A percentile compares a stretch with the other conserved stretches of the same genome.
Conservation (phyloP, 352 stramenopile species). For the Phytophthora brassicae region DNA sequence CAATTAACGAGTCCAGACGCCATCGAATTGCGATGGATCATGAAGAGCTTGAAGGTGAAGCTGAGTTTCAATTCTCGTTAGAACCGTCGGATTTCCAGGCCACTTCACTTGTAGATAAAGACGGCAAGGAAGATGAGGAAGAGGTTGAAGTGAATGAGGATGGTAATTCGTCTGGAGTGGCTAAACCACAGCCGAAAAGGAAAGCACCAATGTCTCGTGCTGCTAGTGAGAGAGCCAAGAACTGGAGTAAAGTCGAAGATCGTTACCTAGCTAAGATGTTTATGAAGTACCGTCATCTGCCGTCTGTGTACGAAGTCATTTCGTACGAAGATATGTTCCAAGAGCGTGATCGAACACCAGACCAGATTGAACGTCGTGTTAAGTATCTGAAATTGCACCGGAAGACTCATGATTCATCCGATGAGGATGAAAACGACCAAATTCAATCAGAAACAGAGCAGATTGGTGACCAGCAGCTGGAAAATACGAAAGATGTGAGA, state of each 20-base stretch:
- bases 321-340: slow-evolving; percentile 91
- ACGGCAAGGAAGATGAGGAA: slow-evolving; percentile 35
- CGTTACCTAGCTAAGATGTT: slow-evolving; percentile 80
- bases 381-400: slow-evolving; percentile 81
- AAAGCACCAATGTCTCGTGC: slow-evolving; percentile 35
- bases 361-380: slow-evolving; percentile 85
- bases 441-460: slow-evolving; percentile 29
- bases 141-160: slow-evolving; percentile 30
- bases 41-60: slow-evolving; percentile 78
- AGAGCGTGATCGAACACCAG: slow-evolving; percentile 75
- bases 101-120: slow-evolving; percentile 48
- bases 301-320: slow-evolving; percentile 85
- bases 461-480: slow-evolving; percentile 17
- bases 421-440: slow-evolving; percentile 53
- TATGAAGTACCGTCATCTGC: slow-evolving; percentile 76
- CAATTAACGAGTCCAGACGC: slow-evolving; percentile 64
- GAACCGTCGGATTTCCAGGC: slow-evolving; percentile 59
- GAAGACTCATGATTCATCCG: slow-evolving; percentile 69
- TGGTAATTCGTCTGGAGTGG: slow-evolving; percentile 9
- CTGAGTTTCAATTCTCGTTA: slow-evolving; percentile 80
- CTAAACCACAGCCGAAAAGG: slow-evolving; percentile 23
- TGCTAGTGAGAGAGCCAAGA: slow-evolving; percentile 63
- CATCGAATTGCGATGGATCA: slow-evolving; percentile 73
- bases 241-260: slow-evolving; percentile 84
- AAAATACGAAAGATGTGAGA: slow-evolving; percentile 13